These are phyloP conservation scores for Musa schizocarpa DNA, from an alignment of 176 grass and related monocot genomes.

Conservation along the genomic window DNA sequence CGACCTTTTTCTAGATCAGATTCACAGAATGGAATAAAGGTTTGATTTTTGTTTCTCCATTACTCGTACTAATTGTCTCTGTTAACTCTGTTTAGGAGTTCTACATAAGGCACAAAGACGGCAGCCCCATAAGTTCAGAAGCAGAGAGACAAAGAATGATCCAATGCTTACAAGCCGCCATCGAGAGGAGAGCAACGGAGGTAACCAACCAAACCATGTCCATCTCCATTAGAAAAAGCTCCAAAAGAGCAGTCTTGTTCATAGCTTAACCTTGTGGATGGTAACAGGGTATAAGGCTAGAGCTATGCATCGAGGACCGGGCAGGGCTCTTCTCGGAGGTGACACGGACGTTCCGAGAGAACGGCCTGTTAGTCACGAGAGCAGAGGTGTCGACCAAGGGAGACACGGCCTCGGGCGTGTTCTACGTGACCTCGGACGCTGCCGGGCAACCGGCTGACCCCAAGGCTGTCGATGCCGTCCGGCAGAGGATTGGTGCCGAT, in stretches of 20 bases:
- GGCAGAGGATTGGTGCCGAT: background rate
- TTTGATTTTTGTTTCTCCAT: background rate
- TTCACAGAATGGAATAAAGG: background rate
- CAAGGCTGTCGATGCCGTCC: slow-evolving; percentile 1
- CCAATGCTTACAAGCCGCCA: slow-evolving; percentile 15
- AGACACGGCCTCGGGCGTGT: background rate
- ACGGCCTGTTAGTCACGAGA: slow-evolving; percentile 4
- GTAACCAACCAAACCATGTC: background rate
- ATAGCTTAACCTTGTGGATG: background rate
- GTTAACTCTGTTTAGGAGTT: background rate
- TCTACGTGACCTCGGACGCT: slow-evolving; percentile 8
- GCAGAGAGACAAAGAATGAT: slow-evolving; percentile 13
- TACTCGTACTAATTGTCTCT: background rate
- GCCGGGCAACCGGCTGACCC: background rate
- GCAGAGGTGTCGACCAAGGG: slow-evolving; percentile 8
- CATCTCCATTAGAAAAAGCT: background rate
- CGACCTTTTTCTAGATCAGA: background rate
- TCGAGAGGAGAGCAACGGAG: slow-evolving; percentile 13
- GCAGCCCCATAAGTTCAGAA: slow-evolving; percentile 14
- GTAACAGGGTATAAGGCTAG: slow-evolving; percentile 10
- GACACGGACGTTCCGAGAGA: slow-evolving; percentile 16
- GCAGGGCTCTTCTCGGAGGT: slow-evolving; percentile 6
- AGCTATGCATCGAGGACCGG: slow-evolving; percentile 9
- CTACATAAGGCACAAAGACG: slow-evolving; percentile 17
- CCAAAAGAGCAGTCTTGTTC: background rate